Percentiles rank a stretch among this genome's conserved stretches.
These are phyloP conservation scores for Solanum acaule DNA, from an alignment of 257 asterid genomes.

Conservation along the genomic window DNA sequence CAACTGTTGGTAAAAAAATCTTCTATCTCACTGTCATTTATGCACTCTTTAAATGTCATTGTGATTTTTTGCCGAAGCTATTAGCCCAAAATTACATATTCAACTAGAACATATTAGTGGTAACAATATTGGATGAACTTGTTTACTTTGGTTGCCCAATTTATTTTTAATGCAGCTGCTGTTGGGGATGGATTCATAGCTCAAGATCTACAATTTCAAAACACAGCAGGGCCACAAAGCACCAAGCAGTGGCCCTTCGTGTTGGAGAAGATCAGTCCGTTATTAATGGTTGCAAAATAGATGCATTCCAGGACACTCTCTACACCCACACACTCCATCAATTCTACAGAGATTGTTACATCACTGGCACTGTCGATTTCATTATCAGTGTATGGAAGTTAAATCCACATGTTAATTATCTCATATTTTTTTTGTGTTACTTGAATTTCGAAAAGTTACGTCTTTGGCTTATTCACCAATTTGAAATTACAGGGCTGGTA, in stretches of 20 bases:
- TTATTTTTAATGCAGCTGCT: constrained; percentile 20
- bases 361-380: constrained; percentile 51
- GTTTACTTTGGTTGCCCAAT: too few relatives aligned
- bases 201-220: constrained; percentile 35
- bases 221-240: constrained; percentile 45
- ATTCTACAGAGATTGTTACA: constrained; percentile 41
- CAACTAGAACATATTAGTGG: too few relatives aligned
- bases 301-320: constrained; percentile 47
- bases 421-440: too few relatives aligned
- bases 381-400: background rate
- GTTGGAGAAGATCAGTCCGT: constrained; percentile 42
- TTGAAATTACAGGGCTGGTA: constrained; percentile 49
- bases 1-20: too few relatives aligned
- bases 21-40: too few relatives aligned
- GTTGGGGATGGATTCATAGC: constrained; percentile 51
- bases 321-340: constrained; percentile 44
- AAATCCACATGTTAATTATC: too few relatives aligned
- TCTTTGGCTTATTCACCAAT: background rate
- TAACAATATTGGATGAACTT: background rate
- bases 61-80: too few relatives aligned
- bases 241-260: constrained; percentile 52
- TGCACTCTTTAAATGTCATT: too few relatives aligned
- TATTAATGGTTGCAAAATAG: constrained; percentile 25
- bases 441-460: background rate
- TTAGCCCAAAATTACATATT: too few relatives aligned